Conservation (phyloP, 495 filamentous ascomycete genomes). For the Penicillium bialowiezense region DNA sequence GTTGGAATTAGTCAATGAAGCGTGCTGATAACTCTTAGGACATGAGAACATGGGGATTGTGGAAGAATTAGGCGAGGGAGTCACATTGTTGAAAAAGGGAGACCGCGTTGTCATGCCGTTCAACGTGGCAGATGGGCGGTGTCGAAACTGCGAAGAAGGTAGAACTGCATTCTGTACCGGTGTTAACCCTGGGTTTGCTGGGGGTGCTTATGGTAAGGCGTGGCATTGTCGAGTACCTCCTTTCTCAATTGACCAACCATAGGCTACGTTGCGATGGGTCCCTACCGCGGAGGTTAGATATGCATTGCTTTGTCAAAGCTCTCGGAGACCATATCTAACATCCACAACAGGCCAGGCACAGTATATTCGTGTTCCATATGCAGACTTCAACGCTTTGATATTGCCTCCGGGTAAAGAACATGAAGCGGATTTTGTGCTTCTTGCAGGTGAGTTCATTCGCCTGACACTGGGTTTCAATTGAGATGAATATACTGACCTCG, state of each 20-base stretch:
- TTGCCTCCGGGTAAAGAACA: slow-evolving; percentile 42
- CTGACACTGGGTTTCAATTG: no score
- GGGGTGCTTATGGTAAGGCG: slow-evolving; percentile 50
- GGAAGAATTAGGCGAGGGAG: slow-evolving; percentile 42
- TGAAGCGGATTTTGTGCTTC: slow-evolving; percentile 46
- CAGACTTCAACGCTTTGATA: slow-evolving; percentile 53
- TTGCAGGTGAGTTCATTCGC: slow-evolving; percentile 30
- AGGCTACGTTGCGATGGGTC: slow-evolving; percentile 58
- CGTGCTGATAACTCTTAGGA: slow-evolving; percentile 26
- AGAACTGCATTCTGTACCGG: slow-evolving; percentile 56
- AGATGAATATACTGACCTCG: no score
- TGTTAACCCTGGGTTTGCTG: slow-evolving; percentile 58
- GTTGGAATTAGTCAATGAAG: neutral
- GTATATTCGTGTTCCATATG: slow-evolving; percentile 55
- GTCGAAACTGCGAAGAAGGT: slow-evolving; percentile 57
- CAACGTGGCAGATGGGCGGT: slow-evolving; percentile 58
- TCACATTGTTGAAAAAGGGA: slow-evolving; percentile 49
- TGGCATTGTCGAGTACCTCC: neutral
- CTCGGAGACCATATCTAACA: no score
- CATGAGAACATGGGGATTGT: slow-evolving; percentile 58
- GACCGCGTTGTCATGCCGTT: slow-evolving; percentile 58
- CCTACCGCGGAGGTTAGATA: slow-evolving; percentile 47
- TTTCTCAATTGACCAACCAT: neutral
- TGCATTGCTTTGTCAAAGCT: no score
- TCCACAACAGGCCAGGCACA: slow-evolving; percentile 49